Percentiles rank a stretch among this genome's conserved stretches.
These are phyloP conservation scores for Aspergillus ruber DNA, from an alignment of 2,329 filamentous ascomycete genomes.

Conservation along the genomic window DNA sequence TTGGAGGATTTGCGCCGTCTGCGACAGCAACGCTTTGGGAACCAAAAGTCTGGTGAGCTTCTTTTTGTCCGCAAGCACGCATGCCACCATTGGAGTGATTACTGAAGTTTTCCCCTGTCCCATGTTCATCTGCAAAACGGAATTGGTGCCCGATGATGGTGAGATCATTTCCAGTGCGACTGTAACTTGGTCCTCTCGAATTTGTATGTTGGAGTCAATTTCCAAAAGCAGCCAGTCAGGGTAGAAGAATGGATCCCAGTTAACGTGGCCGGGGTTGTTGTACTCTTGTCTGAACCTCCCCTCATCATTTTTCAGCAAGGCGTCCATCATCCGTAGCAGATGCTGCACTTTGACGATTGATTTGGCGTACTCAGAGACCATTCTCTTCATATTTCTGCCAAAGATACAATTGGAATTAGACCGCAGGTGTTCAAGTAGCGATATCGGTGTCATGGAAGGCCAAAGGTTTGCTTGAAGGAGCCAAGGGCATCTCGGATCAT, in stretches of 20 bases:
- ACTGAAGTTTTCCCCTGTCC: constrained; percentile 64
- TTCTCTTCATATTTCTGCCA: constrained; percentile 28
- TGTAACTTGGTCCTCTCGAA: constrained; percentile 56
- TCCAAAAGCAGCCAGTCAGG: constrained; percentile 63
- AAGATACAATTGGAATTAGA: constrained; percentile 25
- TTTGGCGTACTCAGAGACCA: constrained; percentile 35
- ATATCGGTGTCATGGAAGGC: constrained; percentile 35
- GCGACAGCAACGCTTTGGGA: constrained; percentile 53
- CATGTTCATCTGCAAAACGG: constrained; percentile 63
- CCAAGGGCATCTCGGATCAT: constrained; percentile 32
- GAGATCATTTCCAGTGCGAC: constrained; percentile 57
- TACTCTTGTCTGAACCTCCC: constrained; percentile 39
- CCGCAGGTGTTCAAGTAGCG: constrained; percentile 41
- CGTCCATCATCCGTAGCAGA: constrained; percentile 38
- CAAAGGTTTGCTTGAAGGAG: constrained; percentile 34
- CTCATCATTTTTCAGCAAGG: constrained; percentile 20
- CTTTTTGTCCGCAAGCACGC: constrained; percentile 45
- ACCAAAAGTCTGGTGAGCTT: constrained; percentile 54
- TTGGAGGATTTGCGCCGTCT: constrained; percentile 55
- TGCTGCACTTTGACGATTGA: constrained; percentile 39
- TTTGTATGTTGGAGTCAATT: constrained; percentile 58
- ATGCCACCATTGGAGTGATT: constrained; percentile 60
- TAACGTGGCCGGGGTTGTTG: constrained; percentile 45
- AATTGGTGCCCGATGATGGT: constrained; percentile 48
- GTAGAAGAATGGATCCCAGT: constrained; percentile 50